A percentile compares a stretch with the other conserved stretches of the same genome.
Evolutionary conservation across 441 rosid species (phyloP).

Genomic region (Populus trichocarpa): DNA sequence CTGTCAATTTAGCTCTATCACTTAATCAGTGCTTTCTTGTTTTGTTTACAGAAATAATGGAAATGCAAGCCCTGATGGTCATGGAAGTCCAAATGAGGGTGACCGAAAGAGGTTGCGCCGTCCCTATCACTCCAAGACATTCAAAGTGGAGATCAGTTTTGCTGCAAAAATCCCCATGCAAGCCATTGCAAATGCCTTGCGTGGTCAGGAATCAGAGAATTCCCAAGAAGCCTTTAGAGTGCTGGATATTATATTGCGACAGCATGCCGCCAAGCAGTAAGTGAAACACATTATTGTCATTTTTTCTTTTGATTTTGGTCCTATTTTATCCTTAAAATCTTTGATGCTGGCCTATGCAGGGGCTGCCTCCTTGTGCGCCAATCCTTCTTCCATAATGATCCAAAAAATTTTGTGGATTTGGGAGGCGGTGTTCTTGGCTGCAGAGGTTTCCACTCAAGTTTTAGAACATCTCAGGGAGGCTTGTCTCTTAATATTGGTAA

Average conservation of each 20-base stretch:
- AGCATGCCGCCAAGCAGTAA: constrained; percentile 65
- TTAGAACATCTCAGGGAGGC: constrained; percentile 61
- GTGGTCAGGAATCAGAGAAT: constrained; percentile 59
- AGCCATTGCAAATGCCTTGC: constrained; percentile 53
- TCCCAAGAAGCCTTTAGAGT: constrained; percentile 64
- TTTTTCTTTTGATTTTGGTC: background rate
- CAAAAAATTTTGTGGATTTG: constrained; percentile 39
- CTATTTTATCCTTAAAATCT: background rate
- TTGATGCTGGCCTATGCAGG: constrained; percentile 24
- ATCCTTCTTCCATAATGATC: constrained; percentile 55
- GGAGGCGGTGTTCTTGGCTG: constrained; percentile 69
- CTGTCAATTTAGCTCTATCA: background rate
- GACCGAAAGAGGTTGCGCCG: constrained; percentile 50
- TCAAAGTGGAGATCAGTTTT: constrained; percentile 49
- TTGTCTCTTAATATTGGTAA: constrained; percentile 57
- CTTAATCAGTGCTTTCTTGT: background rate
- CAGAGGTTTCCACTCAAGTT: constrained; percentile 63
- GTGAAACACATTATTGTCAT: background rate
- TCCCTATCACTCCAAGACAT: constrained; percentile 42
- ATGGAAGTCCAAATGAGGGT: constrained; percentile 40
- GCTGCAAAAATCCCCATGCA: constrained; percentile 64
- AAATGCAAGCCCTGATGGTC: constrained; percentile 40
- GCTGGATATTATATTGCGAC: constrained; percentile 53
- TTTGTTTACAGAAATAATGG: constrained; percentile 36
- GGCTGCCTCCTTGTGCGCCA: constrained; percentile 73